Evolutionary conservation across 1,284 basidiomycete genomes (phyloP).

Genomic region (Ceratobasidium sp.): DNA sequence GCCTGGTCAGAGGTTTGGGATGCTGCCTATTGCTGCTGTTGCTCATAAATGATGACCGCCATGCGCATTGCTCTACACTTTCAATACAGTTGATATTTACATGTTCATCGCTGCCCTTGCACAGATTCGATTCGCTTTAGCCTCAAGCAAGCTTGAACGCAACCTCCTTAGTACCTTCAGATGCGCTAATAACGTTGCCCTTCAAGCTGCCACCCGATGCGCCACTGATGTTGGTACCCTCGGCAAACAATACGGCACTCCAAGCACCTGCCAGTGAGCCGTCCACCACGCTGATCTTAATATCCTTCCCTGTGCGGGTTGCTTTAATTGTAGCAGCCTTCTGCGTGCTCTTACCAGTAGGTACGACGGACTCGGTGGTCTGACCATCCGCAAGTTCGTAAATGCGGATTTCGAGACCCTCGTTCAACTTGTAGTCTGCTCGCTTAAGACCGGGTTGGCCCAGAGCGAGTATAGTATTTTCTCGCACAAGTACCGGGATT

Average conservation of each 20-base stretch:
- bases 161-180: conserved; percentile 30
- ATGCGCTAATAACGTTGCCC: conserved; percentile 20
- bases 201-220: conserved; percentile 28
- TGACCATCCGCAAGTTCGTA: conserved; percentile 65
- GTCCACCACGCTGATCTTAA: conserved; percentile 45
- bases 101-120: background rate
- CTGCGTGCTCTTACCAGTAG: conserved; percentile 53
- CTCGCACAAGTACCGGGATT: conserved; percentile 74
- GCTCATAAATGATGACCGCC: conserved; percentile 11
- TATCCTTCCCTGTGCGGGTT: conserved; percentile 41
- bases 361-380: conserved; percentile 59
- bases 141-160: conserved; percentile 28
- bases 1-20: conserved; percentile 63
- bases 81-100: conserved; percentile 13
- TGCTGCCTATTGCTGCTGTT: conserved; percentile 54
- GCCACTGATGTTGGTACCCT: conserved; percentile 4
- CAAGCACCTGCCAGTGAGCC: conserved; percentile 41
- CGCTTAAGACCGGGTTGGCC: conserved; percentile 65
- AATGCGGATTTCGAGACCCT: conserved; percentile 62
- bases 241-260: conserved; percentile 32
- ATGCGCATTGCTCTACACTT: background rate
- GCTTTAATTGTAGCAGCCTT: conserved; percentile 47
- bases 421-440: conserved; percentile 72
- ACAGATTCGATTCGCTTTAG: background rate
- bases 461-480: conserved; percentile 65